phyloP scores from a whole-genome alignment of 192 early-diverging fungal genomes.

The Coemansia sp. region DNA sequence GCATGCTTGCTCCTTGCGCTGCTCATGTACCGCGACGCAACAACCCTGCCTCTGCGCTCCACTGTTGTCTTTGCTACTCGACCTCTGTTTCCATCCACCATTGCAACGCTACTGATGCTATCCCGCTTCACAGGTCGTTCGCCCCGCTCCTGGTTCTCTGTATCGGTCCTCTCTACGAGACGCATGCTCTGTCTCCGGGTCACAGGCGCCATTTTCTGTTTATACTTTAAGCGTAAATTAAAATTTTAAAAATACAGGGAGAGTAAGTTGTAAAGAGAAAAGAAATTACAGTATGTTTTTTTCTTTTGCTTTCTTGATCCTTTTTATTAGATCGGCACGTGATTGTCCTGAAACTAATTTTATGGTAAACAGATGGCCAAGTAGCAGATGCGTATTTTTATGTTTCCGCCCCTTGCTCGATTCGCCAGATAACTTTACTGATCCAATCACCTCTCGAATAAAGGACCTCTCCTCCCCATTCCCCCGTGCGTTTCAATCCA shows the following conservation, averaged over 20 bases:
- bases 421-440: too few species aligned
- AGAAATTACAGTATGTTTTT: neutral
- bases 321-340: neutral
- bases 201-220: constrained; percentile 17
- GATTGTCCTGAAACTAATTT: neutral
- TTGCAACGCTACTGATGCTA: constrained; percentile 9
- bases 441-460: too few species aligned
- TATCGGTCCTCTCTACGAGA: constrained; percentile 12
- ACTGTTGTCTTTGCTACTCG: constrained; percentile 30
- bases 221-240: neutral
- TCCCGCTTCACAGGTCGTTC: constrained; percentile 7
- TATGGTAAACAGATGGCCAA: neutral
- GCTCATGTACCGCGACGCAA: constrained; percentile 50
- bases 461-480: too few species aligned
- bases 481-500: neutral
- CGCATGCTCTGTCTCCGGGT: constrained; percentile 41
- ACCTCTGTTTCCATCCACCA: constrained; percentile 7
- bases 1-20: neutral
- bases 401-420: neutral
- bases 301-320: neutral
- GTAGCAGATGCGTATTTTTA: neutral
- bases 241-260: constrained; percentile 9
- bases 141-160: neutral
- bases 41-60: constrained; percentile 25
- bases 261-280: neutral